These are phyloP conservation scores for Phaeotremella fagi DNA, from an alignment of 768 basidiomycete species.

Conservation along the genomic window DNA sequence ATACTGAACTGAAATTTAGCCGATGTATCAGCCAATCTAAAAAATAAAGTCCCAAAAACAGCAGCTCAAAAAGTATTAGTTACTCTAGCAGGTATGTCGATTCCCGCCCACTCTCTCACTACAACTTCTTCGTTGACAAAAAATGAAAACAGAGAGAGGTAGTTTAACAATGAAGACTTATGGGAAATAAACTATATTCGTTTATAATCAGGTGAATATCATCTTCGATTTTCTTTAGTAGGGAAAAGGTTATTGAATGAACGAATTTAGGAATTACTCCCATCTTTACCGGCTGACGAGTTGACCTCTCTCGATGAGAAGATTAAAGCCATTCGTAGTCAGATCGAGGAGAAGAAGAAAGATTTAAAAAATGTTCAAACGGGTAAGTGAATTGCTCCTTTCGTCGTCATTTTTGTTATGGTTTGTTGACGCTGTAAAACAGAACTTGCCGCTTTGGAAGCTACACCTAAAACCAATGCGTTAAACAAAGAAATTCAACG, in stretches of 20 bases:
- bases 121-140: neutral
- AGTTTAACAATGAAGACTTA: slow-evolving; percentile 76
- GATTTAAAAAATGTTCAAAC: slow-evolving; percentile 56
- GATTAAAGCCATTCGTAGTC: slow-evolving; percentile 21
- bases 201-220: slow-evolving; percentile 57
- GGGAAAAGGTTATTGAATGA: neutral
- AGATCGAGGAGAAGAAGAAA: slow-evolving; percentile 49
- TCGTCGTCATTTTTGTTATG: too few relatives aligned
- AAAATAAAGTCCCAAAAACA: slow-evolving; percentile 79
- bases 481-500: slow-evolving; percentile 58
- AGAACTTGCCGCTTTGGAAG: slow-evolving; percentile 63
- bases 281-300: slow-evolving; percentile 61
- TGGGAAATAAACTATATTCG: slow-evolving; percentile 81
- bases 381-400: slow-evolving; percentile 51
- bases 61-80: slow-evolving; percentile 77
- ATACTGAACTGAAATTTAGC: slow-evolving; percentile 49
- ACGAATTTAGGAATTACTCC: slow-evolving; percentile 56
- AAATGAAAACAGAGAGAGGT: slow-evolving; percentile 75
- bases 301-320: slow-evolving; percentile 57
- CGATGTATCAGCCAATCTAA: slow-evolving; percentile 84
- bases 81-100: slow-evolving; percentile 56
- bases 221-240: neutral
- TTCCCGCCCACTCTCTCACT: neutral
- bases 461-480: slow-evolving; percentile 65
- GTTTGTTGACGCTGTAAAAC: too few relatives aligned